Percentiles rank a stretch among this genome's conserved stretches.
Evolutionary conservation across 2,329 filamentous ascomycete species (phyloP).

Genomic region (Claviceps citrina): DNA sequence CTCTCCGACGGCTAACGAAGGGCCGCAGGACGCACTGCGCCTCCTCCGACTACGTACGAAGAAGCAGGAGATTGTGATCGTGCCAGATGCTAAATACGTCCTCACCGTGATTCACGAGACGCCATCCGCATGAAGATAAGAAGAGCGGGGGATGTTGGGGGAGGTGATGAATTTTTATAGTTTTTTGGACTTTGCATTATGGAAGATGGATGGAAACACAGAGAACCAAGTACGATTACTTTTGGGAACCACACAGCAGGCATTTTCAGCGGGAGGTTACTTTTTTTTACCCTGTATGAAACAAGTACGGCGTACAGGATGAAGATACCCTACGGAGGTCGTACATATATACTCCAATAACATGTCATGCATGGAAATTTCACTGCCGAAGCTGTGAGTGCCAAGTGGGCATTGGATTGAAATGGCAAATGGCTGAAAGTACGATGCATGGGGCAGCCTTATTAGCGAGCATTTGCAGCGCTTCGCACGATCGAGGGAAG

Average conservation of each 20-base stretch:
- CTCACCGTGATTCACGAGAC: conserved; percentile 70
- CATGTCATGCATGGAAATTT: not conserved
- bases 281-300: not conserved
- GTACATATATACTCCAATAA: not conserved
- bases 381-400: not conserved
- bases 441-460: not conserved
- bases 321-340: conserved; percentile 4
- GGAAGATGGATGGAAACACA: not conserved
- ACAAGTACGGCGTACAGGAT: conserved; percentile 5
- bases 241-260: not conserved
- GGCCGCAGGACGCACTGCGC: conserved; percentile 53
- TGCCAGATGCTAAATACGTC: conserved; percentile 65
- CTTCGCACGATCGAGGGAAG: too few relatives aligned
- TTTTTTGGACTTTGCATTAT: not conserved
- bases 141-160: not conserved
- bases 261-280: not conserved
- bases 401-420: too few relatives aligned
- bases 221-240: not conserved
- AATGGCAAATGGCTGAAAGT: not conserved
- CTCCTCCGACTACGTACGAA: conserved; percentile 64
- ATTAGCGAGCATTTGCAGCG: not conserved
- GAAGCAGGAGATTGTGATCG: conserved; percentile 72
- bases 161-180: not conserved
- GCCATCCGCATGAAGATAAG: conserved; percentile 40
- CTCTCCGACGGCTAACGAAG: conserved; percentile 10